phyloP scores from a whole-genome alignment of 164 flowering plant species.

The Aristolochia californica region DNA sequence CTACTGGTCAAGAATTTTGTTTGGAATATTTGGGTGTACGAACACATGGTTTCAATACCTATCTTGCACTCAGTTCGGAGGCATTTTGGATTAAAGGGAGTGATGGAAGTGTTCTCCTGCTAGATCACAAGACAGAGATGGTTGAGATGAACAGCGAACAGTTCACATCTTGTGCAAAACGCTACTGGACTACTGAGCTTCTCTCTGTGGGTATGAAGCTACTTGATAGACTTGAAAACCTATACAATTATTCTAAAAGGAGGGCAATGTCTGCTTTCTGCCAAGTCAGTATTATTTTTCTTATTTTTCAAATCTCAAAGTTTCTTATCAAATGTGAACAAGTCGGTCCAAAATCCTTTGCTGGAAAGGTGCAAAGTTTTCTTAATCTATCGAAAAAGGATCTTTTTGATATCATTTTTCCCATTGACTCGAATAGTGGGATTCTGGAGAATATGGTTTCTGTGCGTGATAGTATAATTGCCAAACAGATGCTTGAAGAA shows the following conservation, averaged over 20 bases:
- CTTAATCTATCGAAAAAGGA: slow-evolving; percentile 10
- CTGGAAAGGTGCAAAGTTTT: slow-evolving; percentile 15
- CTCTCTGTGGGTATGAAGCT: slow-evolving; percentile 27
- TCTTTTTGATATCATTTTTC: slow-evolving; percentile 27
- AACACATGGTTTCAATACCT: slow-evolving; percentile 17
- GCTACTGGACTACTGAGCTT: slow-evolving; percentile 31
- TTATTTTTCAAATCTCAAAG: slow-evolving; percentile 23
- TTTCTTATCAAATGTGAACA: slow-evolving; percentile 20
- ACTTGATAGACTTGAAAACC: slow-evolving; percentile 26
- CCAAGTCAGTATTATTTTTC: slow-evolving; percentile 16
- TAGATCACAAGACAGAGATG: slow-evolving; percentile 15
- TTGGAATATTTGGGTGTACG: slow-evolving; percentile 45
- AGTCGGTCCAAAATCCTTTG: slow-evolving; percentile 3
- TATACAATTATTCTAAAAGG: slow-evolving; percentile 10
- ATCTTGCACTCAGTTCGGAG: slow-evolving; percentile 23
- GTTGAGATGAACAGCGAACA: slow-evolving; percentile 19
- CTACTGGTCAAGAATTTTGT: slow-evolving; percentile 27
- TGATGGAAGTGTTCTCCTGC: slow-evolving; percentile 9
- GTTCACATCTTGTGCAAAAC: slow-evolving; percentile 23
- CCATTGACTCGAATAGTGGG: slow-evolving; percentile 25
- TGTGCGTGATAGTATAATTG: slow-evolving; percentile 29
- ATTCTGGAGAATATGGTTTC: slow-evolving; percentile 21
- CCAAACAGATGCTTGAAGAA: slow-evolving; percentile 27
- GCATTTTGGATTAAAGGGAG: slow-evolving; percentile 39
- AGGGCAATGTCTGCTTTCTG: slow-evolving; percentile 16